Evolutionary conservation across 129 eudicot genomes (phyloP), one percentile per base, ranked within the genome.

Genomic region (Centaurea solstitialis): DNA sequence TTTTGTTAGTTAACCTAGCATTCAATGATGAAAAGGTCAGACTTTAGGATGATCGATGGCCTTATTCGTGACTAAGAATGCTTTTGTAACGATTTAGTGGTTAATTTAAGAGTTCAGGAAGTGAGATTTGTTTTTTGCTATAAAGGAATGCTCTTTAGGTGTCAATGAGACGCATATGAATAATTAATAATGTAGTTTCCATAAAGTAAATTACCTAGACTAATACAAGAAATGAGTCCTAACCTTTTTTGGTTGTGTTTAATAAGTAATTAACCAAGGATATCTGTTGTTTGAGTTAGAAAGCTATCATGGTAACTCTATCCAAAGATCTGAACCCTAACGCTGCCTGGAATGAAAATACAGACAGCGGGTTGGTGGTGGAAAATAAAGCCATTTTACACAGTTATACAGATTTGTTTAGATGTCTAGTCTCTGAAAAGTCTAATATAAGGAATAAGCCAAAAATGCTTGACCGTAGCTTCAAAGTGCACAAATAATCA

Each of bases 121-220:
- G 13, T 72, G 22, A 78, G 28, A 15, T 10, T 76, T 69, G 75
- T 68, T 45, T 47, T 47, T 45, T 79, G 69, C 69, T 69, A 79
- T 30, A 57, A 23, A 24, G 68, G 50, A 64, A 73, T 41, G 61
- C 47, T 61, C 45, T 23, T 6, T 70, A 41, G 37, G 23, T 80
- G 74, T 24, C 64, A 39, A 64, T 64, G 73, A 61, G 73, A 33
- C 21, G 20, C 22, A 65, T 59, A 23, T 59, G 62, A 21, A 30
- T 73, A 80, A 26, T 2, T 26, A 26, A n/a, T n/a, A 26, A 26
- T 73, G 79, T 9, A 53, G 69, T 45, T 65, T 20, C 23, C 11
- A 1, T 5, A 45, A 15, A 59, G 43, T 65, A 65, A 67, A 3
- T 47, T 28, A 59, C n/a, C 64, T 30, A n/a, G 50, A 24, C 68